These are phyloP conservation scores for Furcasterigmium furcatum DNA, from an alignment of 2,329 filamentous ascomycete species.

Conservation along the genomic window DNA sequence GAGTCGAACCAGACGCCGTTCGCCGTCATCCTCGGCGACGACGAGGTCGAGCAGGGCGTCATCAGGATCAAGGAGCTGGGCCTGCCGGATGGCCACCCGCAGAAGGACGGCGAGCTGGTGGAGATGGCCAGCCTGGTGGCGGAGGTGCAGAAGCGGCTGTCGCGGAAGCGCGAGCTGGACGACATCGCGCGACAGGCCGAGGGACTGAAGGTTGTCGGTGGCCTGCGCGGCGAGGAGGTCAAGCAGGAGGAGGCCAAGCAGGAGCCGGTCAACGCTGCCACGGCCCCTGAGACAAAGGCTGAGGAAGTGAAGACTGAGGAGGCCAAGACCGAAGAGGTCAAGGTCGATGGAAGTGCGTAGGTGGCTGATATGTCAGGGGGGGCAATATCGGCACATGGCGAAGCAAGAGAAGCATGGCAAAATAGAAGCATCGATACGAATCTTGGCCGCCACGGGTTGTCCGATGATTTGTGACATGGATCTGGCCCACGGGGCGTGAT, in stretches of 20 bases:
- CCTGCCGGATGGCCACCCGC: conserved; percentile 75
- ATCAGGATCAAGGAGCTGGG: conserved; percentile 81
- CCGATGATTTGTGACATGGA: too few species aligned
- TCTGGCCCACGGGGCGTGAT: too few species aligned
- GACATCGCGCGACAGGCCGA: conserved; percentile 37
- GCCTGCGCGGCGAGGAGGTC: conserved; percentile 38
- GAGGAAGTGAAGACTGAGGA: conserved; percentile 9
- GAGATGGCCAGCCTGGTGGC: conserved; percentile 58
- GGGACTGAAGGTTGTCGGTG: conserved; percentile 42
- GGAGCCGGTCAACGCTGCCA: conserved; percentile 7
- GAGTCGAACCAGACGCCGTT: conserved; percentile 78
- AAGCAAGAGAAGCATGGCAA: not conserved
- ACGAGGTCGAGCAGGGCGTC: conserved; percentile 79
- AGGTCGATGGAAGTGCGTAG: conserved; percentile 8
- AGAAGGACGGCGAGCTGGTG: conserved; percentile 84
- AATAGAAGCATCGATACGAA: conserved; percentile 1
- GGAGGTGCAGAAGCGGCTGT: conserved; percentile 53
- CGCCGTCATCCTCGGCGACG: conserved; percentile 85
- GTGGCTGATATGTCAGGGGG: not conserved
- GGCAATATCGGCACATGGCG: too few species aligned
- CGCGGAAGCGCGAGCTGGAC: conserved; percentile 40
- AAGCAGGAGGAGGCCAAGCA: conserved; percentile 17
- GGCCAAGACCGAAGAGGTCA: conserved; percentile 12
- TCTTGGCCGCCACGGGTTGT: too few species aligned
- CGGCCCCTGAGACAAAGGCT: conserved; percentile 3